These are phyloP conservation scores for Botrytis paeoniae DNA, from an alignment of 2,329 filamentous ascomycete species.

Conservation along the genomic window DNA sequence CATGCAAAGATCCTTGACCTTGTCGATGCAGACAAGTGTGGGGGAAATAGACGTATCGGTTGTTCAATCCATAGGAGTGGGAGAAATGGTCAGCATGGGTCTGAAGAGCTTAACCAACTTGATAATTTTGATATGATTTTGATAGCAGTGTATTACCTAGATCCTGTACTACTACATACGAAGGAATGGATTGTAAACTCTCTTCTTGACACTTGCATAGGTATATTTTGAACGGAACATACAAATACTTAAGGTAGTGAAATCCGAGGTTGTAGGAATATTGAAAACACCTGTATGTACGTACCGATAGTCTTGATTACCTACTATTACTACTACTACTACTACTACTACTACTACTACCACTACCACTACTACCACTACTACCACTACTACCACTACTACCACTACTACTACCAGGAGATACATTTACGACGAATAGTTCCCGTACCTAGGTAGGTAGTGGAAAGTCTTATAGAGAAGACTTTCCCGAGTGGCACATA, in stretches of 20 bases:
- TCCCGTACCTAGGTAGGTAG: not conserved
- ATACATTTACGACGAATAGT: not conserved
- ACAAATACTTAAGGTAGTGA: not conserved
- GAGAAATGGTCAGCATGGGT: constrained; percentile 11
- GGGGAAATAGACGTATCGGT: constrained; percentile 5
- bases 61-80: constrained; percentile 4
- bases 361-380: no score
- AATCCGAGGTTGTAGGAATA: not conserved
- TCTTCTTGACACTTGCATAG: not conserved
- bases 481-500: not conserved
- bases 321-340: no score
- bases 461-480: not conserved
- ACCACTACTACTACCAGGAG: no score
- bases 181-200: not conserved
- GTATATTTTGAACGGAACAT: not conserved
- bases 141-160: not conserved
- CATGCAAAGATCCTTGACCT: not conserved
- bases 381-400: no score
- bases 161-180: not conserved
- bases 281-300: not conserved
- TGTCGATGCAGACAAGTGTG: constrained; percentile 3
- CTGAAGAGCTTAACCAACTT: not conserved
- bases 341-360: no score
- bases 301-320: no score
- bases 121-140: not conserved